These are phyloP conservation scores for Paramecium biaurelia DNA, from an alignment of 73 alveolate species.

Conservation along the genomic window DNA sequence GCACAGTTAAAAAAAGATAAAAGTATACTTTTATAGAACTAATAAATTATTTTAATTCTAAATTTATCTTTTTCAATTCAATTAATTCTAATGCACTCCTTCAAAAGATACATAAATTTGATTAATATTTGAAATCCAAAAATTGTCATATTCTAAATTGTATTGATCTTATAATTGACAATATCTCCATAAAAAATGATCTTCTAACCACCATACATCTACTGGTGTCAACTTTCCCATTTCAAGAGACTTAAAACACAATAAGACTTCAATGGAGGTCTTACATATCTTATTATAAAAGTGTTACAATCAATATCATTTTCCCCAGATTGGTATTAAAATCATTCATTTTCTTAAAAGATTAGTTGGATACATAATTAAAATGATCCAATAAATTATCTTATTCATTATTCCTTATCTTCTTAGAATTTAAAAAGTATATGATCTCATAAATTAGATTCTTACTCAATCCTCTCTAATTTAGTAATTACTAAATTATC, in stretches of 20 bases:
- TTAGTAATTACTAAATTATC: not conserved
- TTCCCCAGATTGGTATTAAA: not conserved
- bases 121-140: not conserved
- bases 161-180: not conserved
- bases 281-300: not conserved
- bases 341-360: not conserved
- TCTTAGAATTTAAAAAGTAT: not conserved
- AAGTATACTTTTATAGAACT: not conserved
- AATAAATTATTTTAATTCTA: not conserved
- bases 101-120: not conserved
- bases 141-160: not conserved
- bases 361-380: not conserved
- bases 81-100: not conserved
- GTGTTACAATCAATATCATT: not conserved
- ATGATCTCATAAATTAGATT: not conserved
- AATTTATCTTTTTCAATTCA: not conserved
- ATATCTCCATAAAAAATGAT: not conserved
- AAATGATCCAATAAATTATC: not conserved
- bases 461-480: not conserved
- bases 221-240: not conserved
- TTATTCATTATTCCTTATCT: not conserved
- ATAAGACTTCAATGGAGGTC: not conserved
- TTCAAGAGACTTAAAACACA: not conserved
- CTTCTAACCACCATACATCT: not conserved
- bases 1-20: not conserved